Conservation (phyloP, 768 basidiomycete genomes). For the Kwoniella newhampshirensis region DNA sequence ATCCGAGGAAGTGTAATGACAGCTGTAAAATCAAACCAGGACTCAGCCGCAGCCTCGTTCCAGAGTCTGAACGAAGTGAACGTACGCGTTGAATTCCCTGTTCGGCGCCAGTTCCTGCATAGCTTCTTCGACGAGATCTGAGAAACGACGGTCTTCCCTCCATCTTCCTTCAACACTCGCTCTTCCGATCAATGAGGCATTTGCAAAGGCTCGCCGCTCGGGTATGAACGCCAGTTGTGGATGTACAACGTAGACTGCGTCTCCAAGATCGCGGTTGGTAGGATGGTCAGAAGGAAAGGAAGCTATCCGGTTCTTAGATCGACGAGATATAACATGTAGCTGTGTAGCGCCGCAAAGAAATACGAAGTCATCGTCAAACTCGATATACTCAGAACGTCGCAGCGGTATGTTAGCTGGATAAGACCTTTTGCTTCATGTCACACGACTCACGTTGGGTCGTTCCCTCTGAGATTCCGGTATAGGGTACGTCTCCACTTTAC, state of each 20-base stretch:
- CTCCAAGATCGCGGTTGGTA: background rate
- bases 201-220: background rate
- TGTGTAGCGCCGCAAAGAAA: constrained; percentile 25
- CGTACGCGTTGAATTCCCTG: constrained; percentile 22
- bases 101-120: background rate
- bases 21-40: constrained; percentile 10
- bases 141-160: constrained; percentile 8
- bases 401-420: background rate
- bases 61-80: background rate
- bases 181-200: background rate
- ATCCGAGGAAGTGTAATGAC: constrained; percentile 34
- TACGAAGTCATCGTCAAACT: constrained; percentile 41
- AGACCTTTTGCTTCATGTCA: background rate
- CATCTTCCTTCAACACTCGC: constrained; percentile 2
- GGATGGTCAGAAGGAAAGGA: constrained; percentile 27
- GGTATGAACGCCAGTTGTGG: background rate
- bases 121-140: background rate
- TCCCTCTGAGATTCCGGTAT: background rate
- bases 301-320: constrained; percentile 11
- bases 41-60: background rate
- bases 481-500: background rate
- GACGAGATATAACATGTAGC: constrained; percentile 28
- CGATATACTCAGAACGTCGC: constrained; percentile 29
- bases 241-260: constrained; percentile 1
- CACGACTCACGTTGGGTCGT: constrained; percentile 10